Percentiles rank a stretch among this genome's conserved stretches.
phyloP scores from a whole-genome alignment of 2,329 filamentous ascomycete genomes.

The Paramyrothecium sp. region DNA sequence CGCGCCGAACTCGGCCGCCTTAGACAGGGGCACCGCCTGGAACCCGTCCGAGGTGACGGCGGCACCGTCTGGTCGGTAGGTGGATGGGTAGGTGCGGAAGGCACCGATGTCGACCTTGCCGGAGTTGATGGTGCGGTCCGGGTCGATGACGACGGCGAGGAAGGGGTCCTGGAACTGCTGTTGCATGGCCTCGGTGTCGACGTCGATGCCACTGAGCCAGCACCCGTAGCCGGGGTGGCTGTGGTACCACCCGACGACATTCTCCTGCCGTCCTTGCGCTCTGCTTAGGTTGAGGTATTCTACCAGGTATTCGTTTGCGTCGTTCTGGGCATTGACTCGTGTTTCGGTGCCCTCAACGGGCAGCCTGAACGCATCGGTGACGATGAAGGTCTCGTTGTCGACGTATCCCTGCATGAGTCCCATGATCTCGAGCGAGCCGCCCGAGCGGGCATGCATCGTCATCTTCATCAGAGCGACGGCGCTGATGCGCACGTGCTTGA shows the following conservation, averaged over 20 bases:
- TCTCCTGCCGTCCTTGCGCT: slow-evolving; percentile 77
- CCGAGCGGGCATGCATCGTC: slow-evolving; percentile 98
- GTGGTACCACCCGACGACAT: slow-evolving; percentile 97
- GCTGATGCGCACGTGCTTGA: slow-evolving; percentile 90
- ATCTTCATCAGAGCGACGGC: slow-evolving; percentile 95
- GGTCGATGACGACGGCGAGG: slow-evolving; percentile 93
- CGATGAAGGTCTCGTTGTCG: slow-evolving; percentile 78
- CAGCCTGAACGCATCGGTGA: slow-evolving; percentile 90
- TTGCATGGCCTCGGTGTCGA: slow-evolving; percentile 81
- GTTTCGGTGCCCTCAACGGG: slow-evolving; percentile 99
- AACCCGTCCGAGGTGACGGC: slow-evolving; percentile 51
- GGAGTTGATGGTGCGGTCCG: slow-evolving; percentile 89
- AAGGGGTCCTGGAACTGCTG: slow-evolving; percentile 88
- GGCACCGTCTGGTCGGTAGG: slow-evolving; percentile 25
- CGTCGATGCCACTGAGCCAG: slow-evolving; percentile 96
- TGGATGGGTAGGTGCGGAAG: slow-evolving; percentile 83
- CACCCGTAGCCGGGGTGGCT: slow-evolving; percentile 97
- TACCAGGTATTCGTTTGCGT: slow-evolving; percentile 97
- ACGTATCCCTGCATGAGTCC: slow-evolving; percentile 97
- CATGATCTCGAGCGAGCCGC: slow-evolving; percentile 92
- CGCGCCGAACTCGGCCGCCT: slow-evolving; percentile 93
- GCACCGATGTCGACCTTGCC: slow-evolving; percentile 97
- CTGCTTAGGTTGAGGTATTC: slow-evolving; percentile 76
- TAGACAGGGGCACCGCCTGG: slow-evolving; percentile 82
- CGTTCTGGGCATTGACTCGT: slow-evolving; percentile 90